These are phyloP conservation scores for Vitis hybrid DNA, from an alignment of 177 flowering plant genomes.

Conservation along the genomic window DNA sequence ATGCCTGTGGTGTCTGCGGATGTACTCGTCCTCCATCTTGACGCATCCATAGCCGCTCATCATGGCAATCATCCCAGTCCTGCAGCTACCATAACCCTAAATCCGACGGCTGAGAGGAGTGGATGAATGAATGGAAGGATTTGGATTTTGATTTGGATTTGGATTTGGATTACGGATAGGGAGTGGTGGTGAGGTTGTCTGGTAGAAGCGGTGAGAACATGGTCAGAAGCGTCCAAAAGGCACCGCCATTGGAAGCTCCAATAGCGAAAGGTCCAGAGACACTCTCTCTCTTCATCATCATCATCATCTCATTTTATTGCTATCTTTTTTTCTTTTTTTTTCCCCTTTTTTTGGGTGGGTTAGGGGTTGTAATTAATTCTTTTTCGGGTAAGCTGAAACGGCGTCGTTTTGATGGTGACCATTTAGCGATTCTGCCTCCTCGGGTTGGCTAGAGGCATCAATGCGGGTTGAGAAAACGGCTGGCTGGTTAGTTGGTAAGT, in stretches of 20 bases:
- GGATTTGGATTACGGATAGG: too few species aligned
- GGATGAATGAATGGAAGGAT: neutral
- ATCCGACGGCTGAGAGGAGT: neutral
- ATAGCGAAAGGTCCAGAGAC: constrained; percentile 17
- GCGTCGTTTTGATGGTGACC: too few species aligned
- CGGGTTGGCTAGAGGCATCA: too few species aligned
- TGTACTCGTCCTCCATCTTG: constrained; percentile 23
- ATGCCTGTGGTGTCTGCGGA: constrained; percentile 30
- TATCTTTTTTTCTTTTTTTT: neutral
- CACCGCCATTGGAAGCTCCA: constrained; percentile 14
- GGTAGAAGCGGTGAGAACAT: neutral
- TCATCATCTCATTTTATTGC: neutral
- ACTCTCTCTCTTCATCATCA: neutral
- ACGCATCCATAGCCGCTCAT: constrained; percentile 8
- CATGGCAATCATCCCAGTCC: neutral
- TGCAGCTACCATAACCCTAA: neutral
- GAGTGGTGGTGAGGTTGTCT: neutral
- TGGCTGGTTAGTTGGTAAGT: too few species aligned
- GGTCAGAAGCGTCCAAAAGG: constrained; percentile 7
- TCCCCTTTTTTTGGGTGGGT: neutral
- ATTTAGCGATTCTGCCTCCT: too few species aligned
- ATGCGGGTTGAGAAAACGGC: too few species aligned
- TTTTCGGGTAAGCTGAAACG: too few species aligned
- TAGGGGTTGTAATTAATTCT: too few species aligned
- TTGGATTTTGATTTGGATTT: too few species aligned